Conservation (phyloP, 2,329 filamentous ascomycete species). For the Paecilomyces fulvus region DNA sequence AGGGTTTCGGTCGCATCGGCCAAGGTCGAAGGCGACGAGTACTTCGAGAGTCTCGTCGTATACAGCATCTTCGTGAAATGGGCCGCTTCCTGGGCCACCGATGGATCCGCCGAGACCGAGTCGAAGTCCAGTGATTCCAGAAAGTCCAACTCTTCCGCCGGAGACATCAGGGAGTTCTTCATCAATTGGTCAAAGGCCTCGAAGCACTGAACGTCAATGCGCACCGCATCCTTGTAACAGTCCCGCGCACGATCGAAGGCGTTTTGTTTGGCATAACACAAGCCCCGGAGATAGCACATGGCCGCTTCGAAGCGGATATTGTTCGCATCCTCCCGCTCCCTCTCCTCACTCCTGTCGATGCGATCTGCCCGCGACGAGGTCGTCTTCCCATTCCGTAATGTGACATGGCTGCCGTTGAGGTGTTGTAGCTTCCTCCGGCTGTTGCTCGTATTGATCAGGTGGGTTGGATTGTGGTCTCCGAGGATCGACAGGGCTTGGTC, state of each 20-base stretch:
- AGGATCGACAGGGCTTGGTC: conserved; percentile 81
- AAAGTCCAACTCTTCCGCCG: conserved; percentile 83
- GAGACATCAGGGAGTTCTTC: conserved; percentile 86
- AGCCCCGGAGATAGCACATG: conserved; percentile 91
- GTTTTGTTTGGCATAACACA: conserved; percentile 95
- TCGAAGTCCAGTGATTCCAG: conserved; percentile 86
- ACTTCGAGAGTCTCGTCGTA: conserved; percentile 90
- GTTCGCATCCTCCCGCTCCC: conserved; percentile 59
- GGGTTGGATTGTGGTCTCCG: conserved; percentile 87
- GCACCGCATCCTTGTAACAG: conserved; percentile 94
- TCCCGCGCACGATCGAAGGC: conserved; percentile 95
- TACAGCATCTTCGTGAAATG: conserved; percentile 96
- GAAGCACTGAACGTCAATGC: conserved; percentile 96
- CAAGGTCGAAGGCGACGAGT: conserved; percentile 77
- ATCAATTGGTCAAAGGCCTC: conserved; percentile 97
- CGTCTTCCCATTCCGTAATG: conserved; percentile 38
- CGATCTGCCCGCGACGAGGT: conserved; percentile 40
- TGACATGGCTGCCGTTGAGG: conserved; percentile 46
- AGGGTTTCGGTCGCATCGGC: conserved; percentile 80
- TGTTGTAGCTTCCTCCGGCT: conserved; percentile 64
- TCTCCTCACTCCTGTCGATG: conserved; percentile 51
- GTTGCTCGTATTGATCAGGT: conserved; percentile 66
- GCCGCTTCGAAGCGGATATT: conserved; percentile 85
- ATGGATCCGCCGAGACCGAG: conserved; percentile 61
- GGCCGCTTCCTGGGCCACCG: conserved; percentile 72